These are phyloP conservation scores for Dianthus caryophyllus DNA, from an alignment of 148 eudicot species.

Conservation along the genomic window DNA sequence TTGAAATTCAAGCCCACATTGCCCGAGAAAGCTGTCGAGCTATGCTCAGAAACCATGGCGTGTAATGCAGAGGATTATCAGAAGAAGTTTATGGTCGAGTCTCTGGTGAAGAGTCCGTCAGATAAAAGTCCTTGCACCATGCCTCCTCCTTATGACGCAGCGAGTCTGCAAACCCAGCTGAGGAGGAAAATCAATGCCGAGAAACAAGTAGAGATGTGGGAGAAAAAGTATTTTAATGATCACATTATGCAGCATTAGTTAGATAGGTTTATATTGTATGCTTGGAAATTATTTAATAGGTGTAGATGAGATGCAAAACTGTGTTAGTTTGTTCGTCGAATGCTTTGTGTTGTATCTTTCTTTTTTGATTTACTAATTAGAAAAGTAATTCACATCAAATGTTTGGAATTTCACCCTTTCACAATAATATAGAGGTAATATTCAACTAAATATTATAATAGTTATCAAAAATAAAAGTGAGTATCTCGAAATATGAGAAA, in stretches of 20 bases:
- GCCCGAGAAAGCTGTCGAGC: slow-evolving; percentile 52
- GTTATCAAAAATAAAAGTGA: too few species aligned
- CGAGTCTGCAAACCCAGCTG: slow-evolving; percentile 20
- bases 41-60: slow-evolving; percentile 77
- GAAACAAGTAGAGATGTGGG: slow-evolving; percentile 55
- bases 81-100: slow-evolving; percentile 59
- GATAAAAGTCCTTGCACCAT: slow-evolving; percentile 46
- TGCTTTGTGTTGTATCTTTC: not conserved
- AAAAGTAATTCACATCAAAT: not conserved
- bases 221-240: slow-evolving; percentile 43
- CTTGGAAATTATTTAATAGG: slow-evolving; percentile 3
- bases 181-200: slow-evolving; percentile 32
- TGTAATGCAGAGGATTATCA: slow-evolving; percentile 40
- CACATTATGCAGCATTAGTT: slow-evolving; percentile 23
- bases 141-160: slow-evolving; percentile 57
- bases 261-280: not conserved
- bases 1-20: slow-evolving; percentile 55
- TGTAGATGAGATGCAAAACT: slow-evolving; percentile 5
- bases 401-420: not conserved
- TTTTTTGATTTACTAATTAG: not conserved
- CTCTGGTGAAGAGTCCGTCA: slow-evolving; percentile 52
- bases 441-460: too few species aligned
- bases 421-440: too few species aligned
- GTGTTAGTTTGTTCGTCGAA: not conserved
- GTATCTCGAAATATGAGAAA: too few species aligned